Evolutionary conservation across 768 basidiomycete genomes (phyloP), one percentile per base, ranked within the genome.

Genomic region (Pisolithus marmoratus): DNA sequence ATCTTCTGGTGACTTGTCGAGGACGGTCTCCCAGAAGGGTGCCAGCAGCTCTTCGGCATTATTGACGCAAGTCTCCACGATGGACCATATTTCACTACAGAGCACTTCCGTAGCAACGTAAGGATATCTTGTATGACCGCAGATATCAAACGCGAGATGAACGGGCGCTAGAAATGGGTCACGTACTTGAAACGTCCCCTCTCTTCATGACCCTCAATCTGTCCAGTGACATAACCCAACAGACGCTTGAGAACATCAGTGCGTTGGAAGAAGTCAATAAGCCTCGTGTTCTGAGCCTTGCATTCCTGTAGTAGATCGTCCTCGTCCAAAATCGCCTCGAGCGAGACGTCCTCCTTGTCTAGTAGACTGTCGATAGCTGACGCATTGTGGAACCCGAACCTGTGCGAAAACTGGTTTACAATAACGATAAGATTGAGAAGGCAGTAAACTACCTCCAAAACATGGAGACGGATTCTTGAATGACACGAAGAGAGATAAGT

Each of bases 71-170:
- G 90, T 91, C 69, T 94, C 92, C 45, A 93, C 84, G 62, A 97
- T 90, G 20, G 87, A 89, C 87, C 93, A 96, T 70, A 95, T 86
- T 60, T 95, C 94, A 68, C 90, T 89, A 71, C 93, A 94, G 31
- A 98, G 80, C 22, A 97, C 92, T 67, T 98, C 95, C 24, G 94
- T 93, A 15, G 92, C 87, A 20, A 94, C 83, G 62, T 90, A 87
- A 2, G 94, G 92, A 68, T 92, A 97, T 69, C 94, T 96, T 46
- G 23, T n/a, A n/a, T 27, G 7, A 20, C 17, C 29, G 29, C 56
- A 31, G 50, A 47, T 38, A 40, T 47, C 36, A 24, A 9, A 63
- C 5, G 23, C 26, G 38, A 23, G 44, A 51, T 5, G 15, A 34
- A 8, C 29, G 37, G 19, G n/a, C 11, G 51, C 43, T 1, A 15